These are phyloP conservation scores for Colletotrichum horii DNA, from an alignment of 2,329 filamentous ascomycete species.

Conservation along the genomic window DNA sequence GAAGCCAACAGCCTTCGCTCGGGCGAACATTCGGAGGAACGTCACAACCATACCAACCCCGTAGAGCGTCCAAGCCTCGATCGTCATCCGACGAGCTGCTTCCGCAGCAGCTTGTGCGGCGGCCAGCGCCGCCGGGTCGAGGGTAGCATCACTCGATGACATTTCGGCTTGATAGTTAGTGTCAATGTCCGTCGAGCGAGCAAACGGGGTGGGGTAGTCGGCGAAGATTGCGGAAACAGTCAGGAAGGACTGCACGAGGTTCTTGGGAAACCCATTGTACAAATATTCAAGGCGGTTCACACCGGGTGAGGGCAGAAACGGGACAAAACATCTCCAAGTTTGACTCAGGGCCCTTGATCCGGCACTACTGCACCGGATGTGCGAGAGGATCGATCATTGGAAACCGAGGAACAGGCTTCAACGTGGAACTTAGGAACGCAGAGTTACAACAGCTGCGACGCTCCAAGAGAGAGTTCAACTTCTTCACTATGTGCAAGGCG, in stretches of 20 bases:
- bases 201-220: neutral
- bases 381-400: neutral
- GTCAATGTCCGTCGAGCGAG: neutral
- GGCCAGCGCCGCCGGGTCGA: constrained; percentile 23
- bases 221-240: neutral
- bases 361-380: neutral
- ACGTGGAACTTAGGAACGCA: neutral
- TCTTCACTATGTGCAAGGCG: neutral
- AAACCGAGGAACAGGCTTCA: neutral
- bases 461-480: neutral
- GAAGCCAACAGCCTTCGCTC: constrained; percentile 27
- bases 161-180: neutral
- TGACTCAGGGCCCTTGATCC: neutral
- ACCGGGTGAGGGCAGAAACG: neutral
- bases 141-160: neutral
- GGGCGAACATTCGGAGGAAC: constrained; percentile 32
- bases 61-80: constrained; percentile 33
- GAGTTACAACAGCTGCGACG: neutral
- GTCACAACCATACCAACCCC: constrained; percentile 29
- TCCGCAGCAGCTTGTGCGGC: constrained; percentile 27
- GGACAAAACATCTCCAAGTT: neutral
- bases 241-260: neutral
- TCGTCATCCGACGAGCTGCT: constrained; percentile 16
- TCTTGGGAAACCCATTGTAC: neutral
- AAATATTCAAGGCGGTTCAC: neutral